phyloP scores from a whole-genome alignment of 768 basidiomycete species.

The Leccinum boreale region DNA sequence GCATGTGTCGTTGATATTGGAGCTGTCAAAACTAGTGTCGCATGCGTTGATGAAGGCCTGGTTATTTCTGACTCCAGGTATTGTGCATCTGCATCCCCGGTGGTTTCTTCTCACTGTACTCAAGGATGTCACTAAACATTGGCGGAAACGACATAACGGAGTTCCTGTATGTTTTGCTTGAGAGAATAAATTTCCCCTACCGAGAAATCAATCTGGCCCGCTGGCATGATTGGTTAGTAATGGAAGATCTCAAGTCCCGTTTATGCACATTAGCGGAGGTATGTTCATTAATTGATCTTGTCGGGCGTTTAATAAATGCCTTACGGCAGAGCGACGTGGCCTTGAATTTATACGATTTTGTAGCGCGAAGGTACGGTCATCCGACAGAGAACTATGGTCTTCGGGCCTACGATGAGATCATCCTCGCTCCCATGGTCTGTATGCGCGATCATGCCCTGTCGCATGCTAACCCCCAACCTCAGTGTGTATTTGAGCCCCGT shows the following conservation, averaged over 20 bases:
- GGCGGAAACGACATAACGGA: conserved; percentile 96
- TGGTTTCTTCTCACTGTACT: conserved; percentile 4
- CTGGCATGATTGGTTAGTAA: conserved; percentile 84
- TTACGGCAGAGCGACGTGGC: conserved; percentile 76
- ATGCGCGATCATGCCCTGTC: background rate
- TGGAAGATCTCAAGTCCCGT: conserved; percentile 87
- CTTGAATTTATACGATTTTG: conserved; percentile 86
- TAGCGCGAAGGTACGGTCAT: conserved; percentile 71
- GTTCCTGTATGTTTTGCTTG: conserved; percentile 76
- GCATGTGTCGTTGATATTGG: conserved; percentile 98
- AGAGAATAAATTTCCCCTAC: conserved; percentile 86
- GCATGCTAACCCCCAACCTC: background rate
- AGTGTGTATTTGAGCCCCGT: conserved; percentile 93
- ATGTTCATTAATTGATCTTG: conserved; percentile 20
- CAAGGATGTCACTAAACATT: conserved; percentile 75
- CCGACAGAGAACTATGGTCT: conserved; percentile 85
- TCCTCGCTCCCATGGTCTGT: conserved; percentile 88
- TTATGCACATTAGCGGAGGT: conserved; percentile 89
- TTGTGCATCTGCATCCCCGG: conserved; percentile 8
- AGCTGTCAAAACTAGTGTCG: conserved; percentile 75
- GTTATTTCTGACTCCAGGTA: conserved; percentile 86
- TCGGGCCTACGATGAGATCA: conserved; percentile 92
- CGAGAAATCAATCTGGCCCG: conserved; percentile 71
- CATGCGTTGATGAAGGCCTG: conserved; percentile 93
- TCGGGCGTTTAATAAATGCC: conserved; percentile 1